Conservation (phyloP, 805 yeast species). For the Saccharomyces paradoxus region DNA sequence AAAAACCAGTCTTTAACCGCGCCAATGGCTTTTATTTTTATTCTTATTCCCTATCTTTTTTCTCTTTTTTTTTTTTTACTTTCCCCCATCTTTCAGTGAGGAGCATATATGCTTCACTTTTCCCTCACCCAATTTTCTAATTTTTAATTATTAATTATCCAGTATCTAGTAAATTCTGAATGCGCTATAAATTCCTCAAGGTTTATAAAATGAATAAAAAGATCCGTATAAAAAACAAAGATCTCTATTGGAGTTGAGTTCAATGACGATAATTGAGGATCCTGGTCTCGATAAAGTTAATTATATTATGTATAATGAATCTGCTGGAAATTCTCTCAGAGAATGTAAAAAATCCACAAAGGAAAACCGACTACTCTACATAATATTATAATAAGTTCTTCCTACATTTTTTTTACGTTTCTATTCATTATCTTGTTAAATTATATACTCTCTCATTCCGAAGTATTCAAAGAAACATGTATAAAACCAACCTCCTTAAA, state of each 20-base stretch:
- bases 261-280: too few species aligned
- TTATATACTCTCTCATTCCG: too few species aligned
- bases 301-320: too few species aligned
- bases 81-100: neutral
- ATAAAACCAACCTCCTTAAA: neutral
- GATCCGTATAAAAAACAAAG: too few species aligned
- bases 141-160: neutral
- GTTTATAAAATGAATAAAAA: neutral
- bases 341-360: neutral
- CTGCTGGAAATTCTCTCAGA: neutral
- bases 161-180: neutral
- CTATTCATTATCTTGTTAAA: too few species aligned
- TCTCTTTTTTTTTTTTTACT: neutral
- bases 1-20: slow-evolving; percentile 11
- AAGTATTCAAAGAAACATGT: too few species aligned
- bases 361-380: too few species aligned
- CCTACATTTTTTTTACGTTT: too few species aligned
- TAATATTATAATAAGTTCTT: too few species aligned
- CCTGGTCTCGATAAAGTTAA: too few species aligned
- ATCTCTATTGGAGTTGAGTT: too few species aligned
- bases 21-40: neutral
- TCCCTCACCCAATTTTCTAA: neutral
- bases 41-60: too few species aligned
- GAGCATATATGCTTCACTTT: neutral
- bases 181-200: neutral